phyloP scores from a whole-genome alignment of 768 basidiomycete genomes.

The Pisolithus tinctorius region DNA sequence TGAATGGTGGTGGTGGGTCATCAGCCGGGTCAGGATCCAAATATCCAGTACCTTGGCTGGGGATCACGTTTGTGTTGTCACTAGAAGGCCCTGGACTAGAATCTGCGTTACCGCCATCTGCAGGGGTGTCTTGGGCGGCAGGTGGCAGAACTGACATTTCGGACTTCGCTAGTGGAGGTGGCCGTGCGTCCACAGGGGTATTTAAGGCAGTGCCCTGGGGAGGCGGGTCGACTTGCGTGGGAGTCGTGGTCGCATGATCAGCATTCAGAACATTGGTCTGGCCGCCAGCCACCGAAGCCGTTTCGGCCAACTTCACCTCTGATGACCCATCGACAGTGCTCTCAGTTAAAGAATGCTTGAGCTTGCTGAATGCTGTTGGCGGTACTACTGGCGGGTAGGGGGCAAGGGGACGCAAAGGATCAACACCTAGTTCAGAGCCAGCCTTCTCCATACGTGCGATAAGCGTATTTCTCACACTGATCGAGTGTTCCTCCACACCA shows the following conservation, averaged over 20 bases:
- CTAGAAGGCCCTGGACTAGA: background rate
- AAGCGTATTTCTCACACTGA: conserved; percentile 6
- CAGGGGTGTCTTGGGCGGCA: background rate
- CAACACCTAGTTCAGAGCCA: conserved; percentile 19
- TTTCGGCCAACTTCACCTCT: conserved; percentile 1
- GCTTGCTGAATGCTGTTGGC: conserved; percentile 2
- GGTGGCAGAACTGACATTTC: background rate
- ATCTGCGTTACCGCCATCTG: conserved; percentile 9
- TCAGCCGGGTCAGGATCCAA: conserved; percentile 5
- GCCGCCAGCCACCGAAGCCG: background rate
- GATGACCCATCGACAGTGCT: conserved; percentile 1
- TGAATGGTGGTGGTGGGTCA: conserved; percentile 24
- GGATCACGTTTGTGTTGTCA: background rate
- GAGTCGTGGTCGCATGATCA: conserved; percentile 12
- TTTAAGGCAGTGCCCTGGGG: conserved; percentile 5
- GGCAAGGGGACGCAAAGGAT: conserved; percentile 3
- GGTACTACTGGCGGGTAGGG: conserved; percentile 1
- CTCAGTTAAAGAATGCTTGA: background rate
- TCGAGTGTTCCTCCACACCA: conserved; percentile 18
- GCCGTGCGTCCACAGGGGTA: conserved; percentile 4
- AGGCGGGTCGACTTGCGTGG: conserved; percentile 20
- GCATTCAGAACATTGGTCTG: conserved; percentile 7
- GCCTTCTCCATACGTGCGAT: conserved; percentile 13
- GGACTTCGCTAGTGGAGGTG: conserved; percentile 2
- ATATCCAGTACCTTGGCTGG: background rate